Evolutionary conservation across 345 rosid genomes (phyloP).

Genomic region (Salix brachista): DNA sequence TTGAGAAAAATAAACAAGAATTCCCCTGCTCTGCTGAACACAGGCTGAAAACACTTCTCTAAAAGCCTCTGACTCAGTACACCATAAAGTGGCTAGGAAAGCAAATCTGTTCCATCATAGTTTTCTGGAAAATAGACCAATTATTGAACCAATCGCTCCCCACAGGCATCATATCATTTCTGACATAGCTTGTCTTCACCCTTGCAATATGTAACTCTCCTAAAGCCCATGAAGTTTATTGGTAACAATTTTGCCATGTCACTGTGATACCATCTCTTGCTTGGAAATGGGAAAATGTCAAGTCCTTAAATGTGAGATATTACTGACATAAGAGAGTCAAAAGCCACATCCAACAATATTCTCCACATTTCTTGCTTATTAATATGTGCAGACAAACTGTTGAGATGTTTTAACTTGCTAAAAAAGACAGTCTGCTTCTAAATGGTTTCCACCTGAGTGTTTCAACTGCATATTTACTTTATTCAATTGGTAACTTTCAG

Average conservation of each 20-base stretch:
- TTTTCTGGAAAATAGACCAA: neutral
- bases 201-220: neutral
- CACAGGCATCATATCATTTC: neutral
- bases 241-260: neutral
- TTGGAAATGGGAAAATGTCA: neutral
- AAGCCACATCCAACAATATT: neutral
- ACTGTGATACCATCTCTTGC: neutral
- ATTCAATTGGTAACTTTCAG: constrained; percentile 41
- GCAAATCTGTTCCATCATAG: neutral
- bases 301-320: neutral
- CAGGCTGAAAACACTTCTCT: neutral
- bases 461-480: constrained; percentile 8
- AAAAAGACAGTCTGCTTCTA: constrained; percentile 3
- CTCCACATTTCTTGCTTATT: neutral
- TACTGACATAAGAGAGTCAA: neutral
- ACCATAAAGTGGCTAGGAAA: neutral
- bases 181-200: neutral
- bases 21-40: neutral
- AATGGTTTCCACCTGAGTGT: neutral
- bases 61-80: neutral
- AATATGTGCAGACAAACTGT: neutral
- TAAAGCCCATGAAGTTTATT: neutral
- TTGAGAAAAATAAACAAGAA: neutral
- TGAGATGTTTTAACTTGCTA: neutral
- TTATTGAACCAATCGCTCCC: neutral